A percentile compares a stretch with the other conserved stretches of the same genome.
Evolutionary conservation across 768 basidiomycete genomes (phyloP).

Genomic region (Phylloporus scabripes): DNA sequence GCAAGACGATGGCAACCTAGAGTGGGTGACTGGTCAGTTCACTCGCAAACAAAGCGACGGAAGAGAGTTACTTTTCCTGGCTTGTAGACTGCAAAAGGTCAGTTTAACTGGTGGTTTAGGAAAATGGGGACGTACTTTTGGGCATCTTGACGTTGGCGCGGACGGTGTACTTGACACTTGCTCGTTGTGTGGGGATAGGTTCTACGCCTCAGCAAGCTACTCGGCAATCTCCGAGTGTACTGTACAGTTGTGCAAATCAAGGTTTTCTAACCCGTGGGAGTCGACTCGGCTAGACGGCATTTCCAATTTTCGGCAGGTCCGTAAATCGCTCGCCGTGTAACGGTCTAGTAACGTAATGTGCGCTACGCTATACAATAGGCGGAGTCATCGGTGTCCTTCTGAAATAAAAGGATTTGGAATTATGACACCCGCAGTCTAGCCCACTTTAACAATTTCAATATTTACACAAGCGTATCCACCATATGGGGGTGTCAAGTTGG

Average conservation of each 20-base stretch:
- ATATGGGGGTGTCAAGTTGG: no score
- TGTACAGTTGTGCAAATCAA: slow-evolving; percentile 28
- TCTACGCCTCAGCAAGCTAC: slow-evolving; percentile 27
- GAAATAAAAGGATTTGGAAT: background rate
- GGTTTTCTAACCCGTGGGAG: no score
- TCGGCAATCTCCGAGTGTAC: slow-evolving; percentile 28
- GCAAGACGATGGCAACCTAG: slow-evolving; percentile 93
- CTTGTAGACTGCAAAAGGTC: slow-evolving; percentile 67
- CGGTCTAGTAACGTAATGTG: no score
- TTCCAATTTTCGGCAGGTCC: no score
- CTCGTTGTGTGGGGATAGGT: slow-evolving; percentile 9
- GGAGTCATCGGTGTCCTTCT: no score
- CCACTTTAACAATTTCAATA: no score
- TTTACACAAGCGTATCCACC: no score
- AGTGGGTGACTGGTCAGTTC: slow-evolving; percentile 1
- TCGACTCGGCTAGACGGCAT: no score
- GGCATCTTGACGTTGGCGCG: slow-evolving; percentile 39
- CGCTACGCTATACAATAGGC: no score
- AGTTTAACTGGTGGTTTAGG: background rate
- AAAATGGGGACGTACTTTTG: slow-evolving; percentile 28
- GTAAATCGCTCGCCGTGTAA: no score
- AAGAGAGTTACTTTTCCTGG: slow-evolving; percentile 70
- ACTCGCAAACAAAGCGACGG: background rate
- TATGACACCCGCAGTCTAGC: no score
- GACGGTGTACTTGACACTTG: slow-evolving; percentile 23